These are phyloP conservation scores for Mallotus japonicus DNA, from an alignment of 441 rosid species.

Conservation along the genomic window DNA sequence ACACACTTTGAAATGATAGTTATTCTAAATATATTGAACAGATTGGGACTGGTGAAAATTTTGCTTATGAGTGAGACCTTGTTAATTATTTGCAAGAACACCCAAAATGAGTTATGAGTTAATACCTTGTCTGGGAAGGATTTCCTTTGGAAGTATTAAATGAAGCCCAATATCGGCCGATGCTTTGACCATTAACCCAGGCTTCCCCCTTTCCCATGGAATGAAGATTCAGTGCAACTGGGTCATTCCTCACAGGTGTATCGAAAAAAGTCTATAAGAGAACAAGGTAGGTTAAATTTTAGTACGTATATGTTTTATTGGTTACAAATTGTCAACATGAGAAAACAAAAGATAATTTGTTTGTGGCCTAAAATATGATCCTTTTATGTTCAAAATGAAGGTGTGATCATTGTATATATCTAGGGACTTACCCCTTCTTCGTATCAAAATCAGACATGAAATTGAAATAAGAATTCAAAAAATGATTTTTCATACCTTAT, in stretches of 20 bases:
- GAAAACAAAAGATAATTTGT: not conserved
- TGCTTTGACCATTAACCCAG: conserved; percentile 74
- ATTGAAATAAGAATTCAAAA: conserved; percentile 5
- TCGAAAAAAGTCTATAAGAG: conserved; percentile 46
- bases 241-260: conserved; percentile 57
- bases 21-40: not conserved
- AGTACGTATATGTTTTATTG: not conserved
- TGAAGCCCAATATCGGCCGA: conserved; percentile 77
- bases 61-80: not conserved
- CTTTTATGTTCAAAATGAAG: not conserved
- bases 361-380: not conserved
- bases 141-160: conserved; percentile 44
- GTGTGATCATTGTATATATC: not conserved
- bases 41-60: not conserved
- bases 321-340: not conserved
- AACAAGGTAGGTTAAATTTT: conserved; percentile 2
- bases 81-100: not conserved
- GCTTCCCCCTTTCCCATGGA: conserved; percentile 83
- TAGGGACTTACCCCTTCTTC: not conserved
- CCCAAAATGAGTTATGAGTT: not conserved
- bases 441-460: not conserved
- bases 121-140: conserved; percentile 68
- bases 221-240: conserved; percentile 56
- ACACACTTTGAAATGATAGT: not conserved
- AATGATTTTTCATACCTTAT: conserved; percentile 51